Conservation (phyloP, 371 early-diverging fungal species). For the Haplosporangium sp. region DNA sequence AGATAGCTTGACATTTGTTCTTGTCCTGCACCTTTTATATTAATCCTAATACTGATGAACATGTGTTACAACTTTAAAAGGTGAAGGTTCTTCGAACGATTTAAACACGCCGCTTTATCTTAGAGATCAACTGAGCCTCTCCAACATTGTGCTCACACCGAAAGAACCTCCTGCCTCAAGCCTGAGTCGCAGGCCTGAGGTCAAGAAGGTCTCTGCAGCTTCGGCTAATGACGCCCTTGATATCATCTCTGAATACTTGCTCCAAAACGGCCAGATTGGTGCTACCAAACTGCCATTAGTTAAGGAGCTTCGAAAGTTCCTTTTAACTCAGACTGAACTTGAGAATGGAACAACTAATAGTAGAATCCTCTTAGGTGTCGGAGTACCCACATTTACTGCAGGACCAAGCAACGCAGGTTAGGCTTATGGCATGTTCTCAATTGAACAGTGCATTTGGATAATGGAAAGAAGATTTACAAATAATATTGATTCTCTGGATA, state of each 20-base stretch:
- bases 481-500: not conserved
- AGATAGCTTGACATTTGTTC: not conserved
- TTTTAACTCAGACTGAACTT: conserved; percentile 38
- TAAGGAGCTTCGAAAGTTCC: conserved; percentile 48
- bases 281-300: conserved; percentile 49
- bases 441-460: not conserved
- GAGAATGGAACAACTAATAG: conserved; percentile 30
- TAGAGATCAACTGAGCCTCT: conserved; percentile 20
- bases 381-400: conserved; percentile 14
- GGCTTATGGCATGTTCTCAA: not conserved
- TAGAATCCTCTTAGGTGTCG: conserved; percentile 20
- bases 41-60: not conserved
- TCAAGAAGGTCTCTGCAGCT: conserved; percentile 43
- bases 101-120: conserved; percentile 12
- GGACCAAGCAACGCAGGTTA: conserved; percentile 20
- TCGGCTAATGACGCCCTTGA: conserved; percentile 49
- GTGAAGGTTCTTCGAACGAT: conserved; percentile 7
- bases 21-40: conserved; percentile 1
- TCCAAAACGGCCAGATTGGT: conserved; percentile 51
- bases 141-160: conserved; percentile 22
- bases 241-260: conserved; percentile 51
- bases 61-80: not conserved
- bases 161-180: conserved; percentile 23
- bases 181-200: conserved; percentile 36
- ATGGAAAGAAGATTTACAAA: not conserved